Conservation (phyloP, 148 eudicot species). For the Linanthus parryae region DNA sequence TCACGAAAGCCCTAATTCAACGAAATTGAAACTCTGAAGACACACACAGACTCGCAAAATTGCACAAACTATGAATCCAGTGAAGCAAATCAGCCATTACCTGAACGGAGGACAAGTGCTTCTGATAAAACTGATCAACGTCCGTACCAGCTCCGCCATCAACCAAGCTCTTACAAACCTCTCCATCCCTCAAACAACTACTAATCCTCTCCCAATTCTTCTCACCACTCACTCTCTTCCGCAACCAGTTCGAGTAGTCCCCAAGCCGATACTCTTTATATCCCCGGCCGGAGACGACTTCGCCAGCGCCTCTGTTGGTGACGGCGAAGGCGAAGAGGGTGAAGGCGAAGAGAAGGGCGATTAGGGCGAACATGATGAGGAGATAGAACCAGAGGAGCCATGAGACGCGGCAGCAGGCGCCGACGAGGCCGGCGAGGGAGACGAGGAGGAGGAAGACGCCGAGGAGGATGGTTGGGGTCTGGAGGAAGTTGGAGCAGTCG, state of each 20-base stretch:
- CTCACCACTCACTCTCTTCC: constrained; percentile 52
- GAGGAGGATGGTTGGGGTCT: constrained; percentile 49
- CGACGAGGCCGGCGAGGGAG: constrained; percentile 69
- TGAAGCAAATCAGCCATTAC: too few relatives aligned
- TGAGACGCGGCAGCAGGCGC: constrained; percentile 70
- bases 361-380: constrained; percentile 69
- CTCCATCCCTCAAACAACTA: constrained; percentile 75
- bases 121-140: constrained; percentile 25
- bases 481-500: constrained; percentile 67
- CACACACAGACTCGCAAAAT: too few relatives aligned
- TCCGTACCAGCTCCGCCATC: constrained; percentile 22
- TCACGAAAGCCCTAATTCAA: too few relatives aligned
- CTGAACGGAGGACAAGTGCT: constrained; percentile 69
- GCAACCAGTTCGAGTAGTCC: constrained; percentile 88
- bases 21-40: too few relatives aligned
- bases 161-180: constrained; percentile 60
- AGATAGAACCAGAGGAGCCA: constrained; percentile 86
- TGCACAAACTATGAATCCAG: too few relatives aligned
- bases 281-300: constrained; percentile 39
- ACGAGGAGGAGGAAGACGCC: constrained; percentile 66
- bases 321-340: constrained; percentile 84
- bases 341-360: constrained; percentile 50
- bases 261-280: constrained; percentile 81
- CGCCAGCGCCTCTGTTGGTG: constrained; percentile 82
- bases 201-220: constrained; percentile 64